phyloP scores from a whole-genome alignment of 768 basidiomycete species.

The Psilocybe sp. region DNA sequence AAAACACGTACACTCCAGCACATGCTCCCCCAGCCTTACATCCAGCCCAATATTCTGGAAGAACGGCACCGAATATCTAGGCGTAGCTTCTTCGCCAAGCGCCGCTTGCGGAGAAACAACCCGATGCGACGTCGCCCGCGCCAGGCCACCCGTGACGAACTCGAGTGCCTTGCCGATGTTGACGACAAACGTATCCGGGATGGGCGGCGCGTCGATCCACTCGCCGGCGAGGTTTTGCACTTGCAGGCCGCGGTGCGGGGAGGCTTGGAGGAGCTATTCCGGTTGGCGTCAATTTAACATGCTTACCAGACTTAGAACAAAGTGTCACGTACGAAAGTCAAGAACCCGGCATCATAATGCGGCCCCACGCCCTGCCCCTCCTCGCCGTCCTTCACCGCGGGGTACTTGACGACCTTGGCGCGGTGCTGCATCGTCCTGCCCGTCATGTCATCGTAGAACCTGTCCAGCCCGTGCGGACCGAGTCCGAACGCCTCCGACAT shows the following conservation, averaged over 20 bases:
- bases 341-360: constrained; percentile 79
- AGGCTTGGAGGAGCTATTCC: constrained; percentile 74
- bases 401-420: constrained; percentile 77
- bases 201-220: constrained; percentile 82
- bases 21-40: constrained; percentile 45
- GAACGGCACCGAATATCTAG: constrained; percentile 84
- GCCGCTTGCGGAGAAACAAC: constrained; percentile 72
- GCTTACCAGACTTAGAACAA: neutral
- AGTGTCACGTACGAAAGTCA: constrained; percentile 69
- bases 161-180: constrained; percentile 83
- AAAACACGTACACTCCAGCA: constrained; percentile 37
- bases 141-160: constrained; percentile 71
- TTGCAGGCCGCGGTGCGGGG: constrained; percentile 73
- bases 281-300: no score
- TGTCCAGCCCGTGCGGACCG: constrained; percentile 52
- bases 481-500: constrained; percentile 72
- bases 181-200: constrained; percentile 77
- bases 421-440: constrained; percentile 70
- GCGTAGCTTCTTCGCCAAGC: no score
- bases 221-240: constrained; percentile 78
- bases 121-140: constrained; percentile 78
- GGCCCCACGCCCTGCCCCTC: constrained; percentile 78
- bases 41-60: constrained; percentile 77
- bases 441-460: constrained; percentile 52
- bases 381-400: constrained; percentile 42